These are phyloP conservation scores for Wallacemonas sp. DNA, from an alignment of 208 protist species.

Conservation along the genomic window DNA sequence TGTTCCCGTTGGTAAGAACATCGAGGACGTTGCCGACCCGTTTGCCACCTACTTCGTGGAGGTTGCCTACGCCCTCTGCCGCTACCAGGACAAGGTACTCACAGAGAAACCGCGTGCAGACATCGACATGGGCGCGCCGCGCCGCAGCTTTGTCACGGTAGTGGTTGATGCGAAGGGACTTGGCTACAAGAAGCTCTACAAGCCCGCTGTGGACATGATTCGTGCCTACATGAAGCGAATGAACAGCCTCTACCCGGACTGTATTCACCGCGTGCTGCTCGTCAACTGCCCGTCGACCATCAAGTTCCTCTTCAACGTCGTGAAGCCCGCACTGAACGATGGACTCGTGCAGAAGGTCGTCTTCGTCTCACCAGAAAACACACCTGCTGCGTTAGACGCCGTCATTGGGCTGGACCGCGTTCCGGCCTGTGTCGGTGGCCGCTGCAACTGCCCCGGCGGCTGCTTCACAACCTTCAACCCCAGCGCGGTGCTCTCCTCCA, in stretches of 20 bases:
- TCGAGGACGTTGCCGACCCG: slow-evolving; percentile 33
- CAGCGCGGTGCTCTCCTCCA: neutral
- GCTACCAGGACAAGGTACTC: slow-evolving; percentile 41
- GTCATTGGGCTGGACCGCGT: slow-evolving; percentile 48
- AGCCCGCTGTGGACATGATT: slow-evolving; percentile 23
- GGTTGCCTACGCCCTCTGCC: slow-evolving; percentile 38
- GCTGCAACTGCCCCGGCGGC: slow-evolving; percentile 35
- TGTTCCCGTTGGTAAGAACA: slow-evolving; percentile 31
- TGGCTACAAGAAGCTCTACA: slow-evolving; percentile 23
- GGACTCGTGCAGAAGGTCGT: slow-evolving; percentile 47
- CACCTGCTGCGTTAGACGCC: slow-evolving; percentile 20
- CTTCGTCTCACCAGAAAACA: slow-evolving; percentile 32
- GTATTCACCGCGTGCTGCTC: slow-evolving; percentile 46
- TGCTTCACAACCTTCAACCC: slow-evolving; percentile 35
- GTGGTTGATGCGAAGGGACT: slow-evolving; percentile 34
- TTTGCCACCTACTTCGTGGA: slow-evolving; percentile 34
- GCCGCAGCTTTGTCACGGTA: slow-evolving; percentile 29
- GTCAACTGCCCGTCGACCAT: slow-evolving; percentile 51
- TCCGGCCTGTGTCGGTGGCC: slow-evolving; percentile 35
- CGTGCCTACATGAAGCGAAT: slow-evolving; percentile 20
- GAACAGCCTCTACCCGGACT: slow-evolving; percentile 55
- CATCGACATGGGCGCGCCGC: slow-evolving; percentile 12
- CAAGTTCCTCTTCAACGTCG: slow-evolving; percentile 41
- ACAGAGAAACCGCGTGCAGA: slow-evolving; percentile 20
- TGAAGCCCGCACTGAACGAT: slow-evolving; percentile 40